A percentile compares a stretch with the other conserved stretches of the same genome.
phyloP scores from a whole-genome alignment of 2,329 filamentous ascomycete species.

The Penicillium italicum region DNA sequence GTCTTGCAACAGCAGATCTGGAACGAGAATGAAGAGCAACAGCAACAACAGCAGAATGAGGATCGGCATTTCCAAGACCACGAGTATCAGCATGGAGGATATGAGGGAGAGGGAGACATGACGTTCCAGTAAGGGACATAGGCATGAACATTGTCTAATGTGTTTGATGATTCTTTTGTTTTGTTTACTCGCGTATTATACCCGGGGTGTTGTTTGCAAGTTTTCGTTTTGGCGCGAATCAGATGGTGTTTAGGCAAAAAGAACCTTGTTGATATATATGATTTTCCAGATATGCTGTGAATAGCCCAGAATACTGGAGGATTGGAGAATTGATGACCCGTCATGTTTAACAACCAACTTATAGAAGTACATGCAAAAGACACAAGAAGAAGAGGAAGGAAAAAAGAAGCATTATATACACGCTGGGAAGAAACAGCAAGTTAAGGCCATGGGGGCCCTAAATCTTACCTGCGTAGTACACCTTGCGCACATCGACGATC shows the following conservation, averaged over 20 bases:
- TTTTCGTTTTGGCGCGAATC: neutral
- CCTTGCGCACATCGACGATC: conserved; percentile 90
- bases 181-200: conserved; percentile 11
- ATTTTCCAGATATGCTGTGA: conserved; percentile 8
- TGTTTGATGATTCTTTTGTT: conserved; percentile 6
- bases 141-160: neutral
- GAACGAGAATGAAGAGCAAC: conserved; percentile 51
- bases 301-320: conserved; percentile 8
- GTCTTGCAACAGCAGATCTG: conserved; percentile 95
- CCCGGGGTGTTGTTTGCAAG: conserved; percentile 7
- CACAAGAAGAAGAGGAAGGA: conserved; percentile 20
- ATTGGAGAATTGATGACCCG: conserved; percentile 15
- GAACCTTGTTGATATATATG: conserved; percentile 10
- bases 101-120: conserved; percentile 25
- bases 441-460: conserved; percentile 33
- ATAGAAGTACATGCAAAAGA: conserved; percentile 33
- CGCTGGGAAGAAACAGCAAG: conserved; percentile 17
- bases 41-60: conserved; percentile 28
- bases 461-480: conserved; percentile 85
- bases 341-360: conserved; percentile 18
- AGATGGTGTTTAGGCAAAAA: neutral
- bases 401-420: conserved; percentile 26
- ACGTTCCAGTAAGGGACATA: conserved; percentile 21
- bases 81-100: conserved; percentile 12
- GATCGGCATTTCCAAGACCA: conserved; percentile 20